Evolutionary conservation across 2,329 filamentous ascomycete species (phyloP).

Genomic region (Exophiala alcalophila): DNA sequence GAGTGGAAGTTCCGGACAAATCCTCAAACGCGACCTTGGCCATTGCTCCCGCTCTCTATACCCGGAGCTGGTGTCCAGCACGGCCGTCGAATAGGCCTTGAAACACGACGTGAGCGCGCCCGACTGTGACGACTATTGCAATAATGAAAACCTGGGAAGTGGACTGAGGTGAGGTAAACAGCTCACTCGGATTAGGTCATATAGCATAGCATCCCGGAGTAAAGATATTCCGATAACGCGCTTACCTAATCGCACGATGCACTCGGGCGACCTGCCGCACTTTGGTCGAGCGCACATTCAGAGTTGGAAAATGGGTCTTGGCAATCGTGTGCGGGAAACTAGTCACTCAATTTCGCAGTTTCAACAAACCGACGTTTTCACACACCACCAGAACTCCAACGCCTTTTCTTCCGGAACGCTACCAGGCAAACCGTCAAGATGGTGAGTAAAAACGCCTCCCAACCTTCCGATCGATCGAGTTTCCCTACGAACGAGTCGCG

Average conservation of each 20-base stretch:
- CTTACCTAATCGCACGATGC: not conserved
- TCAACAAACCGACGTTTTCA: slow-evolving; percentile 2
- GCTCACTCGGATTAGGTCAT: too few species aligned
- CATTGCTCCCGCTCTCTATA: slow-evolving; percentile 19
- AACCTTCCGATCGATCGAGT: not conserved
- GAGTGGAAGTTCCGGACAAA: slow-evolving; percentile 36
- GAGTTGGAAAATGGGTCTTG: slow-evolving; percentile 21
- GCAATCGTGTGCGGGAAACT: slow-evolving; percentile 25
- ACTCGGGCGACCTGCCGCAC: slow-evolving; percentile 13
- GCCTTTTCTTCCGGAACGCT: slow-evolving; percentile 14
- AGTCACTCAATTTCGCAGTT: slow-evolving; percentile 11
- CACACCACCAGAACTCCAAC: slow-evolving; percentile 10
- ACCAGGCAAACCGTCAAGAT: slow-evolving; percentile 29
- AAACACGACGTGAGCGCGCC: too few species aligned
- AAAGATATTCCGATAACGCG: not conserved
- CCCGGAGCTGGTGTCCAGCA: too few species aligned
- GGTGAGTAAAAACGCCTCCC: slow-evolving; percentile 27
- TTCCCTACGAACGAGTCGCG: not conserved
- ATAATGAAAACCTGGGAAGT: not conserved
- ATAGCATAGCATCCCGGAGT: too few species aligned
- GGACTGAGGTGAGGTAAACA: not conserved
- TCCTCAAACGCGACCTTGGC: slow-evolving; percentile 37
- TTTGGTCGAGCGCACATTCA: slow-evolving; percentile 9
- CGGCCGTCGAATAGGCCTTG: too few species aligned
- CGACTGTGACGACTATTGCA: too few species aligned